Evolutionary conservation across 2,329 filamentous ascomycete species (phyloP), one percentile per base, ranked within the genome.

Genomic region (Aurifilum marmelostoma): DNA sequence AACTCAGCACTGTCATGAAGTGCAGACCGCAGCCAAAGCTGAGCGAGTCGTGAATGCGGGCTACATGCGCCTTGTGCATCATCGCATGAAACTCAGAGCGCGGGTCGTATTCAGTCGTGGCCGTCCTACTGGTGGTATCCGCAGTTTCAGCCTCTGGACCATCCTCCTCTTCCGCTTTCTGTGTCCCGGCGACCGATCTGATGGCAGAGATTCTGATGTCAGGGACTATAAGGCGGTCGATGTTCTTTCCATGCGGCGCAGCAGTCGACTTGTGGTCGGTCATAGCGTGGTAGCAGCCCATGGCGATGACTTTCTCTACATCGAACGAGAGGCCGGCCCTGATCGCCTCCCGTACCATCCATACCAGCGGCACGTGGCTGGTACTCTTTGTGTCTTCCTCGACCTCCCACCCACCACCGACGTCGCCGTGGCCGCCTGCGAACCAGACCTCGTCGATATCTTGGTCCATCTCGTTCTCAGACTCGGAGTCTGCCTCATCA

Each of bases 371-470:
- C 8, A 88, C 83, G 72, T 91, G 88, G 72, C 87, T 90, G 24
- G 91, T 82, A 9, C 89, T 84, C 75, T 92, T 91, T 32, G 82
- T 84, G 0, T 82, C 81, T 0, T 81, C 77, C 0, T 87, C 79
- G 4, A 85, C 80, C 63, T 87, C 86, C 92, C 91, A 94, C 0
- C 92, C 92, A 12, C 92, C 92, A 1, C 92, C 92, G 39, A 94
- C 88, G 71, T 95, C 92, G 1, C 88, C 92, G 72, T 97, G 92
- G 14, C 90, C 89, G 11, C 92, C 92, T 0, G 92, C 84, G 74
- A 96, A 96, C 90, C 91, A 92, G 0, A 95, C 86, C 74, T 96
- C 92, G 69, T 92, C 87, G 62, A 95, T 91, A 73, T 95, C 91
- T 75, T 94, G 92, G 1, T 84, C 82, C 0, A 78, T 79, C 2